Base-by-base conservation (phyloP, 177 flowering plant species). In the Vitis hybrid region DNA sequence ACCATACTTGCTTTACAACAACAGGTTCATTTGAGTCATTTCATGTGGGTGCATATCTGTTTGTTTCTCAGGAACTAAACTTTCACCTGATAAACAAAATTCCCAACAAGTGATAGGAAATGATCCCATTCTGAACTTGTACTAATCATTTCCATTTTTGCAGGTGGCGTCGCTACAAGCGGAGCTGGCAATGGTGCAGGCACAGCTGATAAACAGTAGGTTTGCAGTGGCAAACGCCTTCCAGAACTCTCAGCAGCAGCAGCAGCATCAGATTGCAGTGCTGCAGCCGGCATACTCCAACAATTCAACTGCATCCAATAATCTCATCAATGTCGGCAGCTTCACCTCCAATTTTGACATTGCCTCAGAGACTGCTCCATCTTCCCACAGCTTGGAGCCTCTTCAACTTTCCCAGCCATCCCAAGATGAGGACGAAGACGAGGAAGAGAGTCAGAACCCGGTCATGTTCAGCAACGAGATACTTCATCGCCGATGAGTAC, bases 1-100 rank as follows among this genome's bases (percentile, higher is more conserved):
- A 89, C 95, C 68, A 85, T 93, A 18, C 83, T 90, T 61, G 91
- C 92, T 60, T 67, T 93, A 69, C 94, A 91, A 60, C 97, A 88
- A 68, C 98, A 93, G 98, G 97, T 93, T 65, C 0, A 7, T 32
- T 13, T 30, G 19, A 52, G 34, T 51, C 52, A n/a, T 49, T n/a
- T 64, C 26, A 4, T 62, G 65, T 62, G 65, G 48, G 17, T 13
- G 30, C 40, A 0, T n/a, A 52, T 26, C n/a, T 56, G 49, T 17
- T 40, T 9, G 58, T 10, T 57, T 56, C 40, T 21, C 45, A 40
- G 8, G 45, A 40, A 40, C 8, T 40, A 40, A 40, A 40, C 45
- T 40, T 40, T 7, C 8, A 40, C 45, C 0, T 40, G 30, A 26
- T 26, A 26, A 26, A 26, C 30, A 26, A 26, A 26, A 26, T 26